These are phyloP conservation scores for Arthrobotrys iridis DNA, from an alignment of 2,329 filamentous ascomycete genomes.

Conservation along the genomic window DNA sequence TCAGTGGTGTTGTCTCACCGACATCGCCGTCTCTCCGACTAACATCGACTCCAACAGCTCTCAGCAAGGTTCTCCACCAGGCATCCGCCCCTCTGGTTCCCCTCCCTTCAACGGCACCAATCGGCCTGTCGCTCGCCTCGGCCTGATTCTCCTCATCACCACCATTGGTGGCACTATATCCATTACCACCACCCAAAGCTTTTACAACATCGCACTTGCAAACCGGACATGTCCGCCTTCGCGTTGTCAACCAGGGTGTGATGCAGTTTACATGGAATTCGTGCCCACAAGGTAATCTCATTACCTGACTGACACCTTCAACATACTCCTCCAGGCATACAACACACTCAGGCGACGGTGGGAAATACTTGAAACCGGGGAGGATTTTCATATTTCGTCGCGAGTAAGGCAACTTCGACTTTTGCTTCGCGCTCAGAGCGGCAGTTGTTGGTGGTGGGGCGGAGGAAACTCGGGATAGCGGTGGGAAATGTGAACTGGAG, in stretches of 20 bases:
- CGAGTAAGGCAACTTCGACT: conserved; percentile 23
- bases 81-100: conserved; percentile 2
- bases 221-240: conserved; percentile 95
- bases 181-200: conserved; percentile 58
- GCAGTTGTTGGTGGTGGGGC: conserved; percentile 28
- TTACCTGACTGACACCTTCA: conserved; percentile 91
- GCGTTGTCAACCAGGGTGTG: conserved; percentile 95
- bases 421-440: conserved; percentile 18
- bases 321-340: conserved; percentile 97
- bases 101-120: conserved; percentile 21
- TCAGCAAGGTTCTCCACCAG: conserved; percentile 37
- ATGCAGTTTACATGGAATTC: conserved; percentile 99
- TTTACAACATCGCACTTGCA: conserved; percentile 95
- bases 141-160: conserved; percentile 36
- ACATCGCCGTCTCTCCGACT: conserved; percentile 7
- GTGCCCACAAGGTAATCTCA: conserved; percentile 96
- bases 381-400: conserved; percentile 46
- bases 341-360: conserved; percentile 81
- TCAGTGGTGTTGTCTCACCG: conserved; percentile 41
- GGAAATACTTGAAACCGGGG: conserved; percentile 64
- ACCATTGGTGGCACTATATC: conserved; percentile 19
- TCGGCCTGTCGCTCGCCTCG: conserved; percentile 3
- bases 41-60: conserved; percentile 12
- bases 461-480: conserved; percentile 63
- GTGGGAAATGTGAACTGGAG: conserved; percentile 59